Evolutionary conservation across 768 basidiomycete genomes (phyloP).

Genomic region (Roridomyces roridus): DNA sequence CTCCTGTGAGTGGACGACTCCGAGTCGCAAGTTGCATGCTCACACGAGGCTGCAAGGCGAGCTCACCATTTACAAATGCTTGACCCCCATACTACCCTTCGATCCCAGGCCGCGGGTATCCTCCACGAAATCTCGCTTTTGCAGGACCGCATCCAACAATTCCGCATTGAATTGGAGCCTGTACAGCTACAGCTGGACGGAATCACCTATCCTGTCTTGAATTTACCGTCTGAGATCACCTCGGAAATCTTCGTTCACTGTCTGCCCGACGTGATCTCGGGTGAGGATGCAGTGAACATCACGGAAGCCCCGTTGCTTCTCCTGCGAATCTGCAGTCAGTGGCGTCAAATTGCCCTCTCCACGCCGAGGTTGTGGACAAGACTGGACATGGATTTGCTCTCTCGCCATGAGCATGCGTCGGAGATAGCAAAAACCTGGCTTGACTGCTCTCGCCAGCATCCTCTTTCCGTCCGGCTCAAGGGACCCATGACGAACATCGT

Average conservation of each 20-base stretch:
- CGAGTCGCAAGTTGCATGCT: no score
- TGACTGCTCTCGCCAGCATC: not conserved
- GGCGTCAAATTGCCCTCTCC: conserved; percentile 12
- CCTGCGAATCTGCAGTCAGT: not conserved
- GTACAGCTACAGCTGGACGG: conserved; percentile 6
- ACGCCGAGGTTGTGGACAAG: conserved; percentile 9
- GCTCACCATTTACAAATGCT: no score
- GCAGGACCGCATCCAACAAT: no score
- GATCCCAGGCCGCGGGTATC: no score
- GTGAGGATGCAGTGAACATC: not conserved
- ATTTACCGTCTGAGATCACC: conserved; percentile 10
- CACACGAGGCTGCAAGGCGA: no score
- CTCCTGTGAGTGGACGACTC: no score
- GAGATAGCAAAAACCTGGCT: not conserved
- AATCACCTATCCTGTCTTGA: conserved; percentile 6
- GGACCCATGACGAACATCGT: not conserved
- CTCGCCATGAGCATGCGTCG: no score
- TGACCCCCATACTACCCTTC: no score
- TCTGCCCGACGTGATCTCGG: not conserved
- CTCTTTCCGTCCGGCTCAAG: not conserved
- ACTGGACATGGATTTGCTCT: not conserved
- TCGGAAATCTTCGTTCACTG: conserved; percentile 15
- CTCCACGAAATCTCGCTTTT: no score
- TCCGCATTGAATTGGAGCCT: no score
- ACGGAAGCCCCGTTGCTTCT: not conserved